phyloP scores from a whole-genome alignment of 768 basidiomycete species.

The Russula compacta region DNA sequence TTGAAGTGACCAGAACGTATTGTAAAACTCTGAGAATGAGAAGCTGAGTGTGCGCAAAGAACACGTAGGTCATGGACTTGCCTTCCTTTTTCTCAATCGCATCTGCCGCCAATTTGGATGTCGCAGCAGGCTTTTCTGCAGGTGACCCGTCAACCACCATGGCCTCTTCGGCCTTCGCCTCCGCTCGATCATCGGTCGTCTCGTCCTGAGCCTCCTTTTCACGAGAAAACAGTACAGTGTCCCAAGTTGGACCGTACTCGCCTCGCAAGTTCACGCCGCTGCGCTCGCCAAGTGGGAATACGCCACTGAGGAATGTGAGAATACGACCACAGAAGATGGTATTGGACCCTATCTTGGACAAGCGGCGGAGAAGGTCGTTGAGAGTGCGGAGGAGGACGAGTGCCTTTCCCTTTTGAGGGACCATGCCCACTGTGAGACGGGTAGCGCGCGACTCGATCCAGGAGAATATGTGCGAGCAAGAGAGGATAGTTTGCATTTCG shows the following conservation, averaged over 20 bases:
- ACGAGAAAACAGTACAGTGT: conserved; percentile 42
- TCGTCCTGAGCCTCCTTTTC: conserved; percentile 25
- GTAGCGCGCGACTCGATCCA: conserved; percentile 73
- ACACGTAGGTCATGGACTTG: conserved; percentile 20
- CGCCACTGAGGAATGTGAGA: conserved; percentile 74
- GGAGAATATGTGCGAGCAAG: conserved; percentile 80
- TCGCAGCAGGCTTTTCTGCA: conserved; percentile 1
- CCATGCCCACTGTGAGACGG: conserved; percentile 67
- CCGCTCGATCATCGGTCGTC: conserved; percentile 26
- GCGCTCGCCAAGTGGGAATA: conserved; percentile 81
- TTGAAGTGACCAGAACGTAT: conserved; percentile 86
- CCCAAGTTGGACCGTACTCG: conserved; percentile 76
- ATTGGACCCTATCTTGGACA: conserved; percentile 79
- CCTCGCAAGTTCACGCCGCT: conserved; percentile 89
- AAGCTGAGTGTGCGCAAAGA: conserved; percentile 1
- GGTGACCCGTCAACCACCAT: conserved; percentile 54
- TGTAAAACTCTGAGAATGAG: conserved; percentile 58
- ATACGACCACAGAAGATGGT: conserved; percentile 88
- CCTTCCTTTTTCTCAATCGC: conserved; percentile 57
- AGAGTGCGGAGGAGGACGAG: conserved; percentile 74
- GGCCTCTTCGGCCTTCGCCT: conserved; percentile 33
- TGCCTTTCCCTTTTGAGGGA: conserved; percentile 83
- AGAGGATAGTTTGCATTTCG: conserved; percentile 76
- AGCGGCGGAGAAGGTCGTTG: conserved; percentile 77
- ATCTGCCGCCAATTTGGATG: conserved; percentile 21